These are phyloP conservation scores for Leccinum pachyderme DNA, from an alignment of 1,284 basidiomycete genomes.

Conservation along the genomic window DNA sequence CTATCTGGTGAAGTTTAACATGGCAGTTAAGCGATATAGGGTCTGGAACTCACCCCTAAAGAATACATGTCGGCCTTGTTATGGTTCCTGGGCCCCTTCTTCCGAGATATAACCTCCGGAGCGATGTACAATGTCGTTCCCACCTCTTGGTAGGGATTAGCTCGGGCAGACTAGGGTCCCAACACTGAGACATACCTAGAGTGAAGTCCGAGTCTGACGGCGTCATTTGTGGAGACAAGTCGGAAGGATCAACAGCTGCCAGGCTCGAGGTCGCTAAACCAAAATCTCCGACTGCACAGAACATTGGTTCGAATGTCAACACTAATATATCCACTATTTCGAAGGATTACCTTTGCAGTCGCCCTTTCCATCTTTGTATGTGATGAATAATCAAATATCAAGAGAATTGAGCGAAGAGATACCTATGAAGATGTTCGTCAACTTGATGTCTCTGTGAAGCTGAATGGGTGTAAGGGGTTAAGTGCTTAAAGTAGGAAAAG, in stretches of 20 bases:
- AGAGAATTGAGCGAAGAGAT: conserved; percentile 15
- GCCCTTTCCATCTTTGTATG: conserved; percentile 69
- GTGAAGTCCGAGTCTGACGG: conserved; percentile 68
- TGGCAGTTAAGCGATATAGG: not conserved
- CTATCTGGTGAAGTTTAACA: conserved; percentile 54
- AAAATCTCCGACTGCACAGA: conserved; percentile 78
- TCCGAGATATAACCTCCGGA: conserved; percentile 75
- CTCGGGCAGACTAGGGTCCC: not conserved
- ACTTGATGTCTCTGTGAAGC: conserved; percentile 91
- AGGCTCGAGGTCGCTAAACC: conserved; percentile 87
- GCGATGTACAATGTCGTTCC: conserved; percentile 94
- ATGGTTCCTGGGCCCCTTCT: conserved; percentile 64
- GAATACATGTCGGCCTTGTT: conserved; percentile 95
- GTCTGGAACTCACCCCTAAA: conserved; percentile 61
- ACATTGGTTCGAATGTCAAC: not conserved
- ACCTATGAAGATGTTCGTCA: conserved; percentile 92
- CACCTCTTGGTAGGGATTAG: conserved; percentile 56
- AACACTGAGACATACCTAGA: conserved; percentile 46
- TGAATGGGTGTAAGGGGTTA: conserved; percentile 20
- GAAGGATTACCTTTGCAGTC: conserved; percentile 76
- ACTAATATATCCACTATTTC: not conserved
- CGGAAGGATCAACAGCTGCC: conserved; percentile 68
- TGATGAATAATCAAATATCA: not conserved
- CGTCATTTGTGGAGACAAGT: conserved; percentile 48
- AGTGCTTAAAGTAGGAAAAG: not conserved